phyloP scores from a whole-genome alignment of 176 grass and related monocot genomes.

The Raddia guianensis region DNA sequence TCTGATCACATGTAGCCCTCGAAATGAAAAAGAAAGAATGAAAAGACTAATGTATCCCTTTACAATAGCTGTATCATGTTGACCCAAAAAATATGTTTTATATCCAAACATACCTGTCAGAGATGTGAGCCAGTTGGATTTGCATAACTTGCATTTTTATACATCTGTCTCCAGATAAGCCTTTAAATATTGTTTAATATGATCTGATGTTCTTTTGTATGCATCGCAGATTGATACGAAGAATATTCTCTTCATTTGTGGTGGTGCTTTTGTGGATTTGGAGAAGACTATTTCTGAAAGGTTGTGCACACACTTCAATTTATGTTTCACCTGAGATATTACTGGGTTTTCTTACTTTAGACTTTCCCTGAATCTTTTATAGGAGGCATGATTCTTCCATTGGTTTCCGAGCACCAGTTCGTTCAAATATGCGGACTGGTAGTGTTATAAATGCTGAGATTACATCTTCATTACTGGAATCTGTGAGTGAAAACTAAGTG shows the following conservation, averaged over 20 bases:
- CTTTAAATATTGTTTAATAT: not conserved
- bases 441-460: conserved; percentile 56
- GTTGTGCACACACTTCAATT: conserved; percentile 30
- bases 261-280: conserved; percentile 75
- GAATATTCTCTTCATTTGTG: conserved; percentile 84
- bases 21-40: not conserved
- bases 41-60: not conserved
- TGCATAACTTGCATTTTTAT: conserved; percentile 18
- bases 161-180: not conserved
- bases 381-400: conserved; percentile 84
- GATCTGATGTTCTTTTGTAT: conserved; percentile 32
- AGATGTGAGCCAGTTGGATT: not conserved
- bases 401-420: conserved; percentile 69
- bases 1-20: not conserved
- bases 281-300: conserved; percentile 88
- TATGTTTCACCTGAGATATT: conserved; percentile 4
- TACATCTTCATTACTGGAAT: conserved; percentile 69
- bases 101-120: not conserved
- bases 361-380: not conserved
- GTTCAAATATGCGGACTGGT: conserved; percentile 66
- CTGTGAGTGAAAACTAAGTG: conserved; percentile 50
- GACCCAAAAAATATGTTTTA: not conserved
- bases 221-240: conserved; percentile 71
- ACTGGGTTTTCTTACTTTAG: conserved; percentile 9
- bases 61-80: conserved; percentile 13